These are phyloP conservation scores for Aurantiochytrium sp. DNA, from an alignment of 108 stramenopile species.

Conservation along the genomic window DNA sequence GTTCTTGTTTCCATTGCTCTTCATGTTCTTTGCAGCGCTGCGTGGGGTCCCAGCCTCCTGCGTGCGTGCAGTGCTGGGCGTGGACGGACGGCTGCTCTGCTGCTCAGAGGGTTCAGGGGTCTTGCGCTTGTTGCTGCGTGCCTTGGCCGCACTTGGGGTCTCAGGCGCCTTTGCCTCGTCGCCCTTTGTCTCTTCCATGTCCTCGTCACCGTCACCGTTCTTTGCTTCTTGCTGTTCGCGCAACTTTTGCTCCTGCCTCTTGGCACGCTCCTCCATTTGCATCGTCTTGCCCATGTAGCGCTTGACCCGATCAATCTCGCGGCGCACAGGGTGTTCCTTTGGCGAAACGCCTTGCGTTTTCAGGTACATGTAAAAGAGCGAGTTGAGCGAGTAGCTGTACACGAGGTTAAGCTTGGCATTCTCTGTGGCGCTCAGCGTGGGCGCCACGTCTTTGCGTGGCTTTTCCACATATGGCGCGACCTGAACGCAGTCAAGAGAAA, in stretches of 20 bases:
- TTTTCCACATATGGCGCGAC: neutral
- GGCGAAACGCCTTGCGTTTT: neutral
- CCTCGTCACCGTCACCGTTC: neutral
- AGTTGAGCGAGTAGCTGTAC: slow-evolving; percentile 13
- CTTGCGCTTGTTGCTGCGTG: neutral
- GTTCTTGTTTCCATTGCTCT: neutral
- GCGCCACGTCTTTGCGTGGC: neutral
- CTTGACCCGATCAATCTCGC: neutral
- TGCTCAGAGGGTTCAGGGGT: neutral
- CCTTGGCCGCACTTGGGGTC: neutral
- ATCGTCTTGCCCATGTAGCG: slow-evolving; percentile 9
- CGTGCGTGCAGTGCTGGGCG: no score
- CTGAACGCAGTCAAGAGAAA: neutral
- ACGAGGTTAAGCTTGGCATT: slow-evolving; percentile 6
- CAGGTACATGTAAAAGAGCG: slow-evolving; percentile 10
- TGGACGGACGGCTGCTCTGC: no score
- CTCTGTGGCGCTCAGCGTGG: neutral
- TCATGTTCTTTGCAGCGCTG: neutral
- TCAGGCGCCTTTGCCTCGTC: neutral
- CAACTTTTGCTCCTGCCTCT: neutral
- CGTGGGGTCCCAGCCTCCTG: no score
- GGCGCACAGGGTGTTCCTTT: neutral
- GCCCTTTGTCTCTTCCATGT: no score
- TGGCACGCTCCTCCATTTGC: neutral
- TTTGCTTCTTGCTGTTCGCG: neutral